Base-by-base conservation (phyloP, 2,329 filamentous ascomycete genomes). In the Neofusicoccum cordaticola region DNA sequence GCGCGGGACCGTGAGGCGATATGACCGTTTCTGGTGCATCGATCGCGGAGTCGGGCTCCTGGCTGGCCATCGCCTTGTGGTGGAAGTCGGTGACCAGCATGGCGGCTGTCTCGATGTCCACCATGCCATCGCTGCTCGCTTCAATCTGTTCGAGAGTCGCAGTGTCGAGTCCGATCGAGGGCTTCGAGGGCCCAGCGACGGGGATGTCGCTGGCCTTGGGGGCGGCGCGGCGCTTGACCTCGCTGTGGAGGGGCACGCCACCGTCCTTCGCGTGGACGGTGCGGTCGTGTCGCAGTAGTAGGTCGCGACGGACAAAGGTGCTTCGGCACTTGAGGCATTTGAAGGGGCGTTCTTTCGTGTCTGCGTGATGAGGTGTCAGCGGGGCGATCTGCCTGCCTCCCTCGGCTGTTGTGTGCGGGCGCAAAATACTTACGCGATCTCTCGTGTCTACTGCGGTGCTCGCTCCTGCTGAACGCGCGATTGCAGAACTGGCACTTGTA, bases 401-500 rank as follows among this genome's bases (percentile, higher is more conserved):
- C 56, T 62, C 58, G 47, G 47, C 69, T 73, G 68, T 67, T 72
- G 72, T 70, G 65, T 66, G 66, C 53, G 51, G 47, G 51, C 17
- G 62, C 41, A 64, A 65, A 66, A 62, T 53, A 94, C 94, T 85
- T 95, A 98, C 95, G 95, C 78, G 93, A 97, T 82, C 95, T 87
- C 82, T 99, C 95, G 81, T 99, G 95, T 80, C 95, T 87, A 81
- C 93, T 97, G 73, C 95, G 88, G 80, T 99, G 95, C 81, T 99
- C 95, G 79, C 93, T 97, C 79, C 95, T 86, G 82, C 93, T 97
- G 79, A 99, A 99, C 69, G 95, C 95, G 79, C 95, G 87, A 81
- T 93, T 93, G 84, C 95, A 98, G 81, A 97, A 98, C 84, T 97
- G 93, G 83, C 95, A 99, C 80, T 98, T 97, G 88, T 99, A 99